A percentile compares a stretch with the other conserved stretches of the same genome.
These are phyloP conservation scores for Panellus pusillus DNA, from an alignment of 768 basidiomycete species.

Conservation along the genomic window DNA sequence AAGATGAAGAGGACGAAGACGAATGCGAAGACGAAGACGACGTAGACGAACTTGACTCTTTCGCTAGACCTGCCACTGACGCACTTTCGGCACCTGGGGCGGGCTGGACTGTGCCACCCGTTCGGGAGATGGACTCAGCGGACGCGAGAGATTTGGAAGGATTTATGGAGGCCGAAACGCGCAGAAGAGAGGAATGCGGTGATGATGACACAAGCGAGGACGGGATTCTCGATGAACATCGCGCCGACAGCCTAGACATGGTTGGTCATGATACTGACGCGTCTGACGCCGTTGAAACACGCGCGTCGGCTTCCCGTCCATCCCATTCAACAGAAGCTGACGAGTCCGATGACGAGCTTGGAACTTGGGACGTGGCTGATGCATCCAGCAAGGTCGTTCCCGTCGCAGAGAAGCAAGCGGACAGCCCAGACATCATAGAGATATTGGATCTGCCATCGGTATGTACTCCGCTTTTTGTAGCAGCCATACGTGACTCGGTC, in stretches of 20 bases:
- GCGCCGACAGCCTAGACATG: not conserved
- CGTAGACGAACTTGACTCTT: slow-evolving; percentile 58
- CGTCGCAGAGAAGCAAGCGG: not conserved
- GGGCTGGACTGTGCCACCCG: slow-evolving; percentile 40
- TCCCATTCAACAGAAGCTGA: slow-evolving; percentile 18
- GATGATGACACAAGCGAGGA: slow-evolving; percentile 41
- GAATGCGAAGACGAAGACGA: slow-evolving; percentile 59
- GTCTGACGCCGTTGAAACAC: not conserved
- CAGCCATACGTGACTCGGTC: not conserved
- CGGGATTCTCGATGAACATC: not conserved
- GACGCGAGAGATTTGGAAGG: slow-evolving; percentile 65
- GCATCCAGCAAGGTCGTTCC: slow-evolving; percentile 13
- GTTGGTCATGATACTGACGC: not conserved
- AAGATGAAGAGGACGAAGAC: slow-evolving; percentile 39
- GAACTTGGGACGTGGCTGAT: slow-evolving; percentile 27
- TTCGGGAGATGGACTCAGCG: slow-evolving; percentile 41
- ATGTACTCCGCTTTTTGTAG: not conserved
- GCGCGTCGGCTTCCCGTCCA: not conserved
- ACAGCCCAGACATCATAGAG: not conserved
- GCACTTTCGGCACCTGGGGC: slow-evolving; percentile 26
- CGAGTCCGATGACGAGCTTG: slow-evolving; percentile 50
- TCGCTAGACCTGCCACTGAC: slow-evolving; percentile 33
- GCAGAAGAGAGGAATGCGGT: slow-evolving; percentile 49
- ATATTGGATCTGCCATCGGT: not conserved
- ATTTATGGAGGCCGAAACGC: slow-evolving; percentile 65